A percentile compares a stretch with the other conserved stretches of the same genome.
Evolutionary conservation across 305 asterid genomes (phyloP).

Genomic region (Fraxinus dipetala): DNA sequence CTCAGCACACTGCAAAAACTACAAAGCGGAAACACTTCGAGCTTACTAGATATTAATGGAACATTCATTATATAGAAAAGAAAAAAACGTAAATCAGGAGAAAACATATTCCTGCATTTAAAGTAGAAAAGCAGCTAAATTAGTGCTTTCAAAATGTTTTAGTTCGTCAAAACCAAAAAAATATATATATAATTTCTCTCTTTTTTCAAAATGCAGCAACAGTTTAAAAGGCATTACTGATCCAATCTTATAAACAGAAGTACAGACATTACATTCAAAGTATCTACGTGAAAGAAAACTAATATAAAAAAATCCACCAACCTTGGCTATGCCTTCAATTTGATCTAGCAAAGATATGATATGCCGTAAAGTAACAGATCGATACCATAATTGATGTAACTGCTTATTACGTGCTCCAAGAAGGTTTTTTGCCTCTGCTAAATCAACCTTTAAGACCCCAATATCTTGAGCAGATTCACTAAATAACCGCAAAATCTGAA

Average conservation of each 20-base stretch:
- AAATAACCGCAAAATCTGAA: conserved; percentile 93
- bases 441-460: conserved; percentile 76
- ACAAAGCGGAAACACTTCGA: not conserved
- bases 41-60: not conserved
- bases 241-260: not conserved
- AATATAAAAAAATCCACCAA: conserved; percentile 34
- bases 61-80: not conserved
- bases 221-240: not conserved
- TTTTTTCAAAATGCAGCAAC: not conserved
- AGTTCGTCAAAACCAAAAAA: not conserved
- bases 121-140: not conserved
- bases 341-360: conserved; percentile 92
- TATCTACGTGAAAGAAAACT: conserved; percentile 3
- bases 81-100: not conserved
- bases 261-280: not conserved
- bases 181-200: not conserved
- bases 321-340: conserved; percentile 98
- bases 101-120: not conserved
- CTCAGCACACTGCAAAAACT: conserved; percentile 15
- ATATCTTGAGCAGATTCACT: conserved; percentile 95
- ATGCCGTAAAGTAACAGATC: conserved; percentile 97
- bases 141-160: not conserved
- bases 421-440: conserved; percentile 81
- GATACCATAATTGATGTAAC: conserved; percentile 97
- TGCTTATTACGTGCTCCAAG: conserved; percentile 95